Evolutionary conservation across 2,329 filamentous ascomycete genomes (phyloP), one percentile per base, ranked within the genome.

Genomic region (Anisogramma anomala): DNA sequence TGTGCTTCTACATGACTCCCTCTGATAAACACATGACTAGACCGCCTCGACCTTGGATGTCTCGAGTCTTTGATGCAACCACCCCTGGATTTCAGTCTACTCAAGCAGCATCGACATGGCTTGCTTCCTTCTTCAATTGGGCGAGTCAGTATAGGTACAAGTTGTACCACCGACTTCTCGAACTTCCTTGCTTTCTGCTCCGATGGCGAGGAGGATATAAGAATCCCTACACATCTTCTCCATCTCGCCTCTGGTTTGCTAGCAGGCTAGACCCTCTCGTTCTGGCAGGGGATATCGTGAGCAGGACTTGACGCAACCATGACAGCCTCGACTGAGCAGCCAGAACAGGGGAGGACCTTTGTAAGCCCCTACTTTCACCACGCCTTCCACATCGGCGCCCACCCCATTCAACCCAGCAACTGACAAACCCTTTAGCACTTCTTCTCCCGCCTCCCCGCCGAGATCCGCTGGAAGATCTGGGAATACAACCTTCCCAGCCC

Each of bases 381-480:
- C 28, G 17, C 26, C 20, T 6, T 26, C n/a, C 14, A 31, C 7
- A 8, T 15, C 13, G 3, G 18, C n/a, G 3, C 5, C 18, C 26
- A 30, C 8, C 13, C 8, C 9, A 8, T 9, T 6, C 18, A 17
- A 26, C 9, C 26, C 4, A 14, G 11, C 9, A 26, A 25, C 25
- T 11, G 17, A 36, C 33, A 36, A 4, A n/a, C 8, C 20, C 22
- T 31, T 13, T 20, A 71, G 68, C 59, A 55, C 33, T 50, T 56
- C 36, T 71, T 71, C 47, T 45, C 57, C 14, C 53, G 51, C 31
- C 64, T 71, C 1, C 68, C 68, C 1, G 50, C 60, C 10, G 68
- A 71, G 49, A 54, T 71, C 13, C 65, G 68, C 9, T 54, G 69
- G 18, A 64, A 60, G 41, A 67, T 71, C 36, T 71, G 68, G 68